These are phyloP conservation scores for Rostrohypoxylon terebratum DNA, from an alignment of 495 filamentous ascomycete species.

Conservation along the genomic window DNA sequence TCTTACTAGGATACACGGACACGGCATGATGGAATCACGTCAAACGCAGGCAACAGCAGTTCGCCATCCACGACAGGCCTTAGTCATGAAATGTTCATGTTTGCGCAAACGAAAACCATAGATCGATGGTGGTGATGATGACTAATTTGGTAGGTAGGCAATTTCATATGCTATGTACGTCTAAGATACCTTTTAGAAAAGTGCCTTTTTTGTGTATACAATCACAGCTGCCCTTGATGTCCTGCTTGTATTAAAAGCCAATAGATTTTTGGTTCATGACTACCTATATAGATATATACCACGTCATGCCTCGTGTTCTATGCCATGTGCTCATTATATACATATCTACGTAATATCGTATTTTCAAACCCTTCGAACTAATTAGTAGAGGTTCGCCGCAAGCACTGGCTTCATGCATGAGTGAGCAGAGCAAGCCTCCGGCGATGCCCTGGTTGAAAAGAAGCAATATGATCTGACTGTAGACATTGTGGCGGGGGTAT, in stretches of 20 bases:
- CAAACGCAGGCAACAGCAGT: not conserved
- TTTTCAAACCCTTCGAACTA: not conserved
- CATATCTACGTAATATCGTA: not conserved
- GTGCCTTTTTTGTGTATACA: not conserved
- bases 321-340: not conserved
- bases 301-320: not conserved
- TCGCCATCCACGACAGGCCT: not conserved
- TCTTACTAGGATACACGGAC: not conserved
- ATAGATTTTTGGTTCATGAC: not conserved
- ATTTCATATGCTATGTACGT: not conserved
- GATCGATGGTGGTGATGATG: not conserved
- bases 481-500: not conserved
- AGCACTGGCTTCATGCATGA: not conserved
- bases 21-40: not conserved
- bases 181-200: not conserved
- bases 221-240: not conserved
- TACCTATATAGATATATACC: not conserved
- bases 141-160: not conserved
- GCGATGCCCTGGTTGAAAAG: not conserved
- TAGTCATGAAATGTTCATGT: not conserved
- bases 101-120: not conserved
- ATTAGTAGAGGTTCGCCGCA: not conserved
- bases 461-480: not conserved
- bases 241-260: not conserved
- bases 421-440: not conserved